phyloP scores from a whole-genome alignment of 441 rosid genomes.

The Melastoma candidum region DNA sequence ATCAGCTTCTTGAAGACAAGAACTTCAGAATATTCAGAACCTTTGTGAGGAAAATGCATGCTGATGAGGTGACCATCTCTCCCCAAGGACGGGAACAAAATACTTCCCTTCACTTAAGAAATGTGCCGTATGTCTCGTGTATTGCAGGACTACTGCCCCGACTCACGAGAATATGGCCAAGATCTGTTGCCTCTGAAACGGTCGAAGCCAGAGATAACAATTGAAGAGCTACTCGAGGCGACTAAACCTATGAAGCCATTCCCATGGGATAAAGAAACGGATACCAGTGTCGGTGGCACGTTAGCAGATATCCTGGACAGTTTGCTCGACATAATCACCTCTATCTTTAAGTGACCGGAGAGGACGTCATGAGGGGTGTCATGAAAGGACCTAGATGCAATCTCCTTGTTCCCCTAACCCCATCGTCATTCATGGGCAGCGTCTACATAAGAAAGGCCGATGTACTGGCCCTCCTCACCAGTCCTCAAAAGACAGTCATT shows the following conservation, averaged over 20 bases:
- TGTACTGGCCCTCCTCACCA: too few species aligned
- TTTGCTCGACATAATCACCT: conserved; percentile 25
- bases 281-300: conserved; percentile 38
- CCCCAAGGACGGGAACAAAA: too few species aligned
- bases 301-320: conserved; percentile 26
- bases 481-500: too few species aligned
- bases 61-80: conserved; percentile 42
- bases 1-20: conserved; percentile 24
- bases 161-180: conserved; percentile 41
- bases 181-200: conserved; percentile 35
- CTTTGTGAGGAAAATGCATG: conserved; percentile 73
- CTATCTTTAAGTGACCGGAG: conserved; percentile 20
- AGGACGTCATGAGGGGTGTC: too few species aligned
- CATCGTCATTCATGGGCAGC: too few species aligned
- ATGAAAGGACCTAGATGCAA: too few species aligned
- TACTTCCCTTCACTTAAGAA: too few species aligned
- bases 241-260: conserved; percentile 39
- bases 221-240: conserved; percentile 47
- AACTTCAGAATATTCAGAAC: conserved; percentile 54
- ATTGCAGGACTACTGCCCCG: conserved; percentile 32
- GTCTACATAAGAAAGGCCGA: too few species aligned
- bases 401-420: too few species aligned
- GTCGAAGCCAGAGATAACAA: conserved; percentile 35
- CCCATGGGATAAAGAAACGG: conserved; percentile 60
- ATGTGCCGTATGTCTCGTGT: too few species aligned